Evolutionary conservation across 2,329 filamentous ascomycete genomes (phyloP).

Genomic region (Cordyceps javanica): DNA sequence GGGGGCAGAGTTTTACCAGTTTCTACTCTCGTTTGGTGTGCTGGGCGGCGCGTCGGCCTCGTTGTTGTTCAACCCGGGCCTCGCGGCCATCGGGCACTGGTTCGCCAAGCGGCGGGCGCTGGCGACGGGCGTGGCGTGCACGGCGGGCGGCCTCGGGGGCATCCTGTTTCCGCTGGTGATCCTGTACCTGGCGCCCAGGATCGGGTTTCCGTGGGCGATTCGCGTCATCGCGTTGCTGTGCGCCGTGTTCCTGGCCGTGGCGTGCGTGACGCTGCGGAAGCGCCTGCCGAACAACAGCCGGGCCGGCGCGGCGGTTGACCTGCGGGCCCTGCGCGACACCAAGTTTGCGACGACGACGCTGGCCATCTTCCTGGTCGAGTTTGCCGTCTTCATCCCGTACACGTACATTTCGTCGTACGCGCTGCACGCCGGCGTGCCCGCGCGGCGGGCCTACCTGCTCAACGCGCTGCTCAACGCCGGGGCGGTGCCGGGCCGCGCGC

Average conservation of each 20-base stretch:
- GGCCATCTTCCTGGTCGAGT: conserved; percentile 54
- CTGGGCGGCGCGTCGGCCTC: conserved; percentile 60
- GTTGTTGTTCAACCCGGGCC: conserved; percentile 62
- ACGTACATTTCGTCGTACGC: conserved; percentile 64
- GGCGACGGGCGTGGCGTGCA: conserved; percentile 63
- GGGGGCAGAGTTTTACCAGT: conserved; percentile 56
- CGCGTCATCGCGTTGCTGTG: conserved; percentile 25
- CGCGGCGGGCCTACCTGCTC: conserved; percentile 57
- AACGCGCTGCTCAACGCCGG: conserved; percentile 65
- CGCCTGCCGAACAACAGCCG: conserved; percentile 40
- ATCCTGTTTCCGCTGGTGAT: conserved; percentile 40
- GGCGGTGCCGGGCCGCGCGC: conserved; percentile 59
- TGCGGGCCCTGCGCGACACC: conserved; percentile 43
- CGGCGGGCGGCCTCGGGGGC: conserved; percentile 56
- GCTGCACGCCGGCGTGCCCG: conserved; percentile 45
- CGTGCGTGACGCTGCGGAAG: conserved; percentile 27
- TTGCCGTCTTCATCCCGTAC: conserved; percentile 58
- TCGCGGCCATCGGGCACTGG: conserved; percentile 63
- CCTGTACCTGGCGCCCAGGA: conserved; percentile 19
- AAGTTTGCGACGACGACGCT: conserved; percentile 46
- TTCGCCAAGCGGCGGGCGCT: conserved; percentile 58
- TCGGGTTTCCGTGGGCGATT: conserved; percentile 28
- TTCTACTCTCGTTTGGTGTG: conserved; percentile 62
- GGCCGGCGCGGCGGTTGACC: conserved; percentile 39
- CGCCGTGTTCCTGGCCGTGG: conserved; percentile 22